Evolutionary conservation across 257 asterid species (phyloP).

Genomic region (Petrea volubilis): DNA sequence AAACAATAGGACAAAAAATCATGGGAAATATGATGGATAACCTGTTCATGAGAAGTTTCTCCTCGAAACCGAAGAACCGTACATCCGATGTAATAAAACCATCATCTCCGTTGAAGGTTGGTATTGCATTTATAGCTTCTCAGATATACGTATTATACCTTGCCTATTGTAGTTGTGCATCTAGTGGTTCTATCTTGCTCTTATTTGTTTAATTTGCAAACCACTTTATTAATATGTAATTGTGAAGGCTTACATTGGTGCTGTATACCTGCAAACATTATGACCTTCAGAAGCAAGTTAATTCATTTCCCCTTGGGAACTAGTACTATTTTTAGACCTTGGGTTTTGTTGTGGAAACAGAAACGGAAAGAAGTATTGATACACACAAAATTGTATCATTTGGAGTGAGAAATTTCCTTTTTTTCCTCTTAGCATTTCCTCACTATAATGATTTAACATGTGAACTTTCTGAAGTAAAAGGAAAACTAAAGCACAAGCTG

Average conservation of each 20-base stretch:
- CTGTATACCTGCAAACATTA: slow-evolving; percentile 12
- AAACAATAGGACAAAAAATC: slow-evolving; percentile 89
- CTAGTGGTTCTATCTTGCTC: not conserved
- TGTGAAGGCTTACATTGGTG: not conserved
- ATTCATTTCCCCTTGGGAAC: not conserved
- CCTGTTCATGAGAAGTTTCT: slow-evolving; percentile 73
- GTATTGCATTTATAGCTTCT: slow-evolving; percentile 23
- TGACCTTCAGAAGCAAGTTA: slow-evolving; percentile 17
- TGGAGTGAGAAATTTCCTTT: not conserved
- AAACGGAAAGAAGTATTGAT: not conserved
- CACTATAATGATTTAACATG: not conserved
- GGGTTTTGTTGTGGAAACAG: not conserved
- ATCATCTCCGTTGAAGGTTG: slow-evolving; percentile 87
- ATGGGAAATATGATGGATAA: slow-evolving; percentile 98
- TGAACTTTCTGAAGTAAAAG: not conserved
- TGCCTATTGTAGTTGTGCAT: slow-evolving; percentile 6
- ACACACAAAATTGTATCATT: not conserved
- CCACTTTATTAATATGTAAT: not conserved
- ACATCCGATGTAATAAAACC: slow-evolving; percentile 54
- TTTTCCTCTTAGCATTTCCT: not conserved
- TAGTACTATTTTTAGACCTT: slow-evolving; percentile 6
- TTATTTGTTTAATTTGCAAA: slow-evolving; percentile 15
- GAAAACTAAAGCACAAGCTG: not conserved
- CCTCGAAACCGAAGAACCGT: slow-evolving; percentile 65
- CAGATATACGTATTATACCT: slow-evolving; percentile 1